Evolutionary conservation across 75 land plant genomes (phyloP).

Genomic region (Pseudotsuga menziesii): DNA sequence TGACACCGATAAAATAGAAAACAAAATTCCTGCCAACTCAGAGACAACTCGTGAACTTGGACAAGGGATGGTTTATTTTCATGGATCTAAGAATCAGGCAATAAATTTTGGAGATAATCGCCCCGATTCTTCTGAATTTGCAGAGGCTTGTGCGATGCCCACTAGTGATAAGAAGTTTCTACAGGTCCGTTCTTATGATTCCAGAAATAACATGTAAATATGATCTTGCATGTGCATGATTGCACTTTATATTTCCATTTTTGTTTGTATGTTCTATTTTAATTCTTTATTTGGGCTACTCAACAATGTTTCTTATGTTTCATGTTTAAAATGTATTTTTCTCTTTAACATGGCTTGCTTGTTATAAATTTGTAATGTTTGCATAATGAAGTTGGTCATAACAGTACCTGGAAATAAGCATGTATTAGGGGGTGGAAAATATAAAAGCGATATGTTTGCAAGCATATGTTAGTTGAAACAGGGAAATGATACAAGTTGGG

Average conservation of each 20-base stretch:
- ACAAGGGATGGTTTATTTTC: neutral
- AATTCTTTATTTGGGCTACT: neutral
- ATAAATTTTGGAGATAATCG: neutral
- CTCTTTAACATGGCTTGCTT: neutral
- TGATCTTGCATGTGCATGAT: neutral
- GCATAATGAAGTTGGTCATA: too few species aligned
- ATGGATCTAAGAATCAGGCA: neutral
- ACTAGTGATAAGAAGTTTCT: neutral
- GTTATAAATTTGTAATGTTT: neutral
- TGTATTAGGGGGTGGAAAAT: neutral
- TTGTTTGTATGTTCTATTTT: neutral
- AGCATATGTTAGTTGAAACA: too few species aligned
- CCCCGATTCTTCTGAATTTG: neutral
- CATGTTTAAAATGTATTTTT: neutral
- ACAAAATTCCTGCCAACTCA: neutral
- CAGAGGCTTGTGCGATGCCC: neutral
- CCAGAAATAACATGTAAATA: neutral
- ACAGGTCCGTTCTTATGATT: neutral
- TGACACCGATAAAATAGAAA: constrained; percentile 7
- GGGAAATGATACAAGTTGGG: too few species aligned
- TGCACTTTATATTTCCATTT: neutral
- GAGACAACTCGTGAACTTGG: neutral
- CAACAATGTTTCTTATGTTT: neutral
- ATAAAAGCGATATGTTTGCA: too few species aligned
- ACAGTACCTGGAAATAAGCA: neutral